phyloP scores from a whole-genome alignment of 169 alveolate genomes.

The Perkinsus olseni region DNA sequence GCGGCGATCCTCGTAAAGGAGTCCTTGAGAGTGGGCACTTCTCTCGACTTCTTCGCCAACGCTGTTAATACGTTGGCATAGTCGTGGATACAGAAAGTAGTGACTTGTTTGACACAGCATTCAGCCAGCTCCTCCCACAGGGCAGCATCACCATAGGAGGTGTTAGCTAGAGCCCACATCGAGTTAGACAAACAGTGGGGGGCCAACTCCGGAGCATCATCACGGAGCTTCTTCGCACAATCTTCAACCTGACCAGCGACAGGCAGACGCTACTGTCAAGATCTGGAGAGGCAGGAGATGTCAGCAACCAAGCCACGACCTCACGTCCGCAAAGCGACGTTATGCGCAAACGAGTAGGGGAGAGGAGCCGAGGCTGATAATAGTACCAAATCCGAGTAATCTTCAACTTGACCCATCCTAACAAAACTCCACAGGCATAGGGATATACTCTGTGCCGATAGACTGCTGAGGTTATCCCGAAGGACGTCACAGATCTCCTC shows the following conservation, averaged over 20 bases:
- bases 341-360: too few species aligned
- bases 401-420: background rate
- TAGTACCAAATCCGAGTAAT: background rate
- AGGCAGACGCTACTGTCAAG: too few species aligned
- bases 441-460: background rate
- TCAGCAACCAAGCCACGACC: too few species aligned
- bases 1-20: background rate
- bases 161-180: background rate
- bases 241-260: background rate
- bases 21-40: background rate
- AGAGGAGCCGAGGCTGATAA: background rate
- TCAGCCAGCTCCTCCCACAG: background rate
- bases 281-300: too few species aligned
- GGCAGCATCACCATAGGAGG: background rate
- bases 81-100: background rate
- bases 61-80: background rate
- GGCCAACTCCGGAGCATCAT: background rate
- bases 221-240: background rate
- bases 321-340: too few species aligned
- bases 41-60: background rate
- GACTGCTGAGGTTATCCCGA: background rate
- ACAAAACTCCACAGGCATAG: background rate
- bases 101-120: background rate
- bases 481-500: background rate
- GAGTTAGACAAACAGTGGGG: background rate